Evolutionary conservation across 176 grass and related monocot genomes (phyloP).

Genomic region (Hordeum vulgare): DNA sequence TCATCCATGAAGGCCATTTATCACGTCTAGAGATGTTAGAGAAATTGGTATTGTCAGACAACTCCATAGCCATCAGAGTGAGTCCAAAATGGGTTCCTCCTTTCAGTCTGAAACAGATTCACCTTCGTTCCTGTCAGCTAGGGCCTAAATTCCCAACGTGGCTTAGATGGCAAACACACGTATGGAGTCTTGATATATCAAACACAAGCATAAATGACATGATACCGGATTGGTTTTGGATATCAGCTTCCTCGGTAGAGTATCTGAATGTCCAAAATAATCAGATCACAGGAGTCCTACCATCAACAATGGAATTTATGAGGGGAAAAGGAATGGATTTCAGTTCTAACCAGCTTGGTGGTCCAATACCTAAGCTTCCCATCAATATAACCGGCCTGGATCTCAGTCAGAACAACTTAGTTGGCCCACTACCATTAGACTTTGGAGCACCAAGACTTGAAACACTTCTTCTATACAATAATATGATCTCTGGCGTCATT

Average conservation of each 20-base stretch:
- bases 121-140: background rate
- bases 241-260: background rate
- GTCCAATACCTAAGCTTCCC: constrained; percentile 14
- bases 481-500: background rate
- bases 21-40: background rate
- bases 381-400: background rate
- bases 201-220: background rate
- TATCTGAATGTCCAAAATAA: constrained; percentile 23
- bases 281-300: background rate
- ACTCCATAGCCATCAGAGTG: background rate
- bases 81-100: constrained; percentile 9
- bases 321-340: background rate
- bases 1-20: background rate
- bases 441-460: background rate
- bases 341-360: constrained; percentile 23
- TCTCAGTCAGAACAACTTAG: background rate
- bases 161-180: background rate
- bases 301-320: constrained; percentile 5
- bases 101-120: background rate
- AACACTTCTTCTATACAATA: background rate
- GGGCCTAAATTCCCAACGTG: background rate
- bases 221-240: too few species aligned
- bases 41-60: background rate
- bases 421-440: background rate
- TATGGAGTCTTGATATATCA: background rate